Conservation (phyloP, 345 rosid species). For the Acer yangbiense region DNA sequence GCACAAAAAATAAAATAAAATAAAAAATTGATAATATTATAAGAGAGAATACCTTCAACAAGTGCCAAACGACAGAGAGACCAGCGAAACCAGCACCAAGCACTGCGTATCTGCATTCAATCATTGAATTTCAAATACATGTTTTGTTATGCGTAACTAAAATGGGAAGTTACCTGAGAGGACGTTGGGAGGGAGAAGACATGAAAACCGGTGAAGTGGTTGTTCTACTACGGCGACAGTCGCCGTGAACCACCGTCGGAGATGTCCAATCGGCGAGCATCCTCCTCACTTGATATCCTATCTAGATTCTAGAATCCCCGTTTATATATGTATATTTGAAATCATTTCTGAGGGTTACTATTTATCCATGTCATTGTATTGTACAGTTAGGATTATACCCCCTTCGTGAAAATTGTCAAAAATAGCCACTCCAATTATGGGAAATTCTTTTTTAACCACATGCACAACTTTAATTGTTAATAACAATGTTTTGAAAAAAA, state of each 20-base stretch:
- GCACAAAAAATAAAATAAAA: not conserved
- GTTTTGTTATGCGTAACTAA: no score
- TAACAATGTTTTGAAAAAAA: no score
- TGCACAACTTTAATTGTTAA: no score
- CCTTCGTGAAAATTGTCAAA: no score
- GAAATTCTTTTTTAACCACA: no score
- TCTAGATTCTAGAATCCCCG: not conserved
- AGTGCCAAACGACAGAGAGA: slow-evolving; percentile 88
- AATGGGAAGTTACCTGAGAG: slow-evolving; percentile 28
- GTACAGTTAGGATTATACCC: no score
- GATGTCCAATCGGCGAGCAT: not conserved
- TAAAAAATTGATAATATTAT: not conserved
- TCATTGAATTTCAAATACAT: no score
- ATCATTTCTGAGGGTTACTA: no score
- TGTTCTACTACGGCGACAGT: not conserved
- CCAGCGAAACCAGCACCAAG: slow-evolving; percentile 99
- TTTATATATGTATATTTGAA: no score
- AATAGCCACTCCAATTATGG: no score
- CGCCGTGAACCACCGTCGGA: not conserved
- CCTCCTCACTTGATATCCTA: not conserved
- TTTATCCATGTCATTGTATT: no score
- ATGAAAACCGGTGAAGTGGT: not conserved
- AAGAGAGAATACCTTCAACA: slow-evolving; percentile 51
- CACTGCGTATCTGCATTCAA: slow-evolving; percentile 67
- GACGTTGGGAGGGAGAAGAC: slow-evolving; percentile 27